phyloP scores from a whole-genome alignment of 306 rosid species.

The Cicer cuneatum region DNA sequence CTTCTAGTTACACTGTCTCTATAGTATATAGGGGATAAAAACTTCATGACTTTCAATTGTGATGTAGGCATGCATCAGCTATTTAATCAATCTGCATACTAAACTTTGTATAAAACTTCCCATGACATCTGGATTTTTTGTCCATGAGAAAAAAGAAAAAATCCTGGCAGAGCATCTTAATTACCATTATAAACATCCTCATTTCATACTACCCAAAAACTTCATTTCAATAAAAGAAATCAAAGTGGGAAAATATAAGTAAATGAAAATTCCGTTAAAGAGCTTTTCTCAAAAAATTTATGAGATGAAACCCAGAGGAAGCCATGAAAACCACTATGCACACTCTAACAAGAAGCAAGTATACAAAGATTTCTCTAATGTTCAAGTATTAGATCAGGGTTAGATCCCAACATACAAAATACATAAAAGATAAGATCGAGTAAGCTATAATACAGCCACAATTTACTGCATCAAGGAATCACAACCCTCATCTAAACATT shows the following conservation, averaged over 20 bases:
- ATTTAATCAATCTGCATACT: slow-evolving; percentile 5
- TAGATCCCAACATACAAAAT: neutral
- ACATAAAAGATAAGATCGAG: neutral
- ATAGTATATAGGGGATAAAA: slow-evolving; percentile 21
- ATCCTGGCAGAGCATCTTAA: neutral
- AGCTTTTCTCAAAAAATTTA: neutral
- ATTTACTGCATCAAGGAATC: neutral
- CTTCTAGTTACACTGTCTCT: slow-evolving; percentile 19
- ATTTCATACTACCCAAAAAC: neutral
- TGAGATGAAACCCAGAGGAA: neutral
- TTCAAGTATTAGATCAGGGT: neutral
- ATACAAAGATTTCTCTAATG: neutral
- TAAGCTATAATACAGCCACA: neutral
- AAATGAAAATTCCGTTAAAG: neutral
- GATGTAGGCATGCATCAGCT: slow-evolving; percentile 2
- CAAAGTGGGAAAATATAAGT: neutral
- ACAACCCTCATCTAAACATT: slow-evolving; percentile 5
- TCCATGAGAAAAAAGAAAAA: neutral
- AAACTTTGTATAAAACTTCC: slow-evolving; percentile 3
- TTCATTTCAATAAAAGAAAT: neutral
- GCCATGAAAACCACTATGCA: neutral
- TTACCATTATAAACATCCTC: neutral
- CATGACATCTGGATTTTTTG: neutral
- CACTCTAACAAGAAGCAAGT: slow-evolving; percentile 20
- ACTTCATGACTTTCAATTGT: slow-evolving; percentile 1